These are phyloP conservation scores for Acanthamoeba castellanii DNA, from an alignment of 208 protist genomes.

Conservation along the genomic window DNA sequence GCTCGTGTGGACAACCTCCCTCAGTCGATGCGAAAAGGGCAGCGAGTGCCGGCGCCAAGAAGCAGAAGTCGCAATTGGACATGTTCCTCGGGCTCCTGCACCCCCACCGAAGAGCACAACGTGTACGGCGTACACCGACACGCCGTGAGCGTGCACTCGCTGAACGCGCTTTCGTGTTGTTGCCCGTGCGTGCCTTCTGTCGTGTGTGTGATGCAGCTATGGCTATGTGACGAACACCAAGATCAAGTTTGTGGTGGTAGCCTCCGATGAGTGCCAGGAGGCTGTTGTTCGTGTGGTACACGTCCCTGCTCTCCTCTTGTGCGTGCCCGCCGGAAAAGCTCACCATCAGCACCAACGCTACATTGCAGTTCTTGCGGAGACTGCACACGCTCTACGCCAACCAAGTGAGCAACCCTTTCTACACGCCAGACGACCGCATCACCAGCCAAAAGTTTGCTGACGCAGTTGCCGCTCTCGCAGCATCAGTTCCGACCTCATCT, in stretches of 20 bases:
- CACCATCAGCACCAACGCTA: too few relatives aligned
- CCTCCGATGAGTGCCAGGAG: slow-evolving; percentile 70
- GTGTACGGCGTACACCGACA: slow-evolving; percentile 53
- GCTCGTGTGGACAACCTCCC: too few relatives aligned
- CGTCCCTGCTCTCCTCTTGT: background rate
- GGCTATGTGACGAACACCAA: slow-evolving; percentile 83
- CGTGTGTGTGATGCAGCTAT: background rate
- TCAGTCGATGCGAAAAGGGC: slow-evolving; percentile 39
- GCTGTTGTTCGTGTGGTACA: slow-evolving; percentile 58
- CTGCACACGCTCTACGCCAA: slow-evolving; percentile 79
- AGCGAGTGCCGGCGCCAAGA: background rate
- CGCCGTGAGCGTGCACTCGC: background rate
- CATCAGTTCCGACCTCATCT: background rate
- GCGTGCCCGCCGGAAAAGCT: too few relatives aligned
- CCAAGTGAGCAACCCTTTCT: slow-evolving; percentile 81
- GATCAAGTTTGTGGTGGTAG: slow-evolving; percentile 81
- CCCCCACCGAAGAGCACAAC: slow-evolving; percentile 78
- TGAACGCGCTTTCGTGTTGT: background rate
- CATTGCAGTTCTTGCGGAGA: slow-evolving; percentile 72
- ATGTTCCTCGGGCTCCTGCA: slow-evolving; percentile 77
- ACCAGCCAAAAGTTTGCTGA: slow-evolving; percentile 55
- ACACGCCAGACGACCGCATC: slow-evolving; percentile 74
- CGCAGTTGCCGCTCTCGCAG: background rate
- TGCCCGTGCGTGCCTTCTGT: background rate
- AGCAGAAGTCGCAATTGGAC: slow-evolving; percentile 50